These are phyloP conservation scores for Dryadomyces sulphureus DNA, from an alignment of 2,329 filamentous ascomycete species.

Conservation along the genomic window DNA sequence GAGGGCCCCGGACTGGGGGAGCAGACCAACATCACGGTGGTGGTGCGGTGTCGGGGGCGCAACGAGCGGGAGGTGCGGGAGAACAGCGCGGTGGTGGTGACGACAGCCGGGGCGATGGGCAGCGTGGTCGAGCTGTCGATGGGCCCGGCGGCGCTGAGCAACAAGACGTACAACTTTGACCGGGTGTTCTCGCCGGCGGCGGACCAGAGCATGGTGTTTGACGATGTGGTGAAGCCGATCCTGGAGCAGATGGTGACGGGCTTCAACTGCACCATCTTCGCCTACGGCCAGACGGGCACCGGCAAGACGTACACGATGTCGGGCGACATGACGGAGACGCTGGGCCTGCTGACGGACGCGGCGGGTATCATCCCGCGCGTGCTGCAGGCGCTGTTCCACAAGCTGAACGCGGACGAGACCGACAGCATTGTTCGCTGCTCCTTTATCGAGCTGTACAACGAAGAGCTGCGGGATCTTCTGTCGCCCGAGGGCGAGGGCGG, in stretches of 20 bases:
- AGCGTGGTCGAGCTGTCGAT: slow-evolving; percentile 75
- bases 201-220: slow-evolving; percentile 86
- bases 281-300: slow-evolving; percentile 94
- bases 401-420: slow-evolving; percentile 60
- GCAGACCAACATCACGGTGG: slow-evolving; percentile 95
- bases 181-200: slow-evolving; percentile 92
- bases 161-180: slow-evolving; percentile 95
- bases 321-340: slow-evolving; percentile 80
- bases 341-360: slow-evolving; percentile 75
- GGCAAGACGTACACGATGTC: slow-evolving; percentile 99
- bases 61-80: slow-evolving; percentile 87
- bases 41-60: slow-evolving; percentile 84
- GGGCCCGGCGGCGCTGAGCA: slow-evolving; percentile 82
- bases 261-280: slow-evolving; percentile 97
- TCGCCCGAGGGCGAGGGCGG: slow-evolving; percentile 63
- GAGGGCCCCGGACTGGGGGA: slow-evolving; percentile 39
- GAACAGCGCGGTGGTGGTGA: slow-evolving; percentile 86
- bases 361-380: slow-evolving; percentile 93
- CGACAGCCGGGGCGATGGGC: slow-evolving; percentile 76
- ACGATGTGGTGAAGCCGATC: slow-evolving; percentile 88
- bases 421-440: slow-evolving; percentile 94
- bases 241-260: slow-evolving; percentile 89
- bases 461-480: slow-evolving; percentile 83
- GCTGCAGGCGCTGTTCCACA: slow-evolving; percentile 72
- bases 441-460: slow-evolving; percentile 97